A percentile compares a stretch with the other conserved stretches of the same genome.
Conservation (phyloP, 2,329 filamentous ascomycete genomes). For the Monilinia aucupariae region DNA sequence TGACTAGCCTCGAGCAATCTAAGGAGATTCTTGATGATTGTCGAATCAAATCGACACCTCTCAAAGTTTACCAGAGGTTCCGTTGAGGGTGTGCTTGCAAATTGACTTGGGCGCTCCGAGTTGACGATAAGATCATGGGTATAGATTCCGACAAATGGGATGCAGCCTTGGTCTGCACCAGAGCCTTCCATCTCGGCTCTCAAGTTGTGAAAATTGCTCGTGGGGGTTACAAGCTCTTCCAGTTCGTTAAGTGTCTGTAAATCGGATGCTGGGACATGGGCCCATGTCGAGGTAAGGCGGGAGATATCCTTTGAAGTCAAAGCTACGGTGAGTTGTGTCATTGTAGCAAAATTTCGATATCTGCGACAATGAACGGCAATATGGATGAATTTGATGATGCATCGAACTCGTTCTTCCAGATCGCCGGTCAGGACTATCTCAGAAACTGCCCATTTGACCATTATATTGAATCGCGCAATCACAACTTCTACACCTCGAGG, state of each 20-base stretch:
- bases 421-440: constrained; percentile 71
- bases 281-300: constrained; percentile 66
- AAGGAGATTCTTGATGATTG: constrained; percentile 72
- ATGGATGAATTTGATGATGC: constrained; percentile 76
- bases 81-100: constrained; percentile 59
- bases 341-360: constrained; percentile 77
- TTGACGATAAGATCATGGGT: constrained; percentile 81
- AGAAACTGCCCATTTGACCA: constrained; percentile 81
- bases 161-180: constrained; percentile 62
- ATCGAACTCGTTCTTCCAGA: constrained; percentile 66
- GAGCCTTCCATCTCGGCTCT: constrained; percentile 72
- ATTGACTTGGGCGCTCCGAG: constrained; percentile 69
- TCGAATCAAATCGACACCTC: constrained; percentile 68
- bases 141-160: constrained; percentile 79
- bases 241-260: constrained; percentile 61
- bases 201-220: constrained; percentile 71
- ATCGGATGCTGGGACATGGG: constrained; percentile 60
- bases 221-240: constrained; percentile 68
- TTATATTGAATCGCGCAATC: constrained; percentile 80
- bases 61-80: constrained; percentile 78
- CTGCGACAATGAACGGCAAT: constrained; percentile 70
- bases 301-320: constrained; percentile 68
- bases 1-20: constrained; percentile 74
- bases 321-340: constrained; percentile 74
- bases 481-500: constrained; percentile 75